Evolutionary conservation across 306 rosid species (phyloP), one percentile per base, ranked within the genome.

Genomic region (Prunus fruticosa): DNA sequence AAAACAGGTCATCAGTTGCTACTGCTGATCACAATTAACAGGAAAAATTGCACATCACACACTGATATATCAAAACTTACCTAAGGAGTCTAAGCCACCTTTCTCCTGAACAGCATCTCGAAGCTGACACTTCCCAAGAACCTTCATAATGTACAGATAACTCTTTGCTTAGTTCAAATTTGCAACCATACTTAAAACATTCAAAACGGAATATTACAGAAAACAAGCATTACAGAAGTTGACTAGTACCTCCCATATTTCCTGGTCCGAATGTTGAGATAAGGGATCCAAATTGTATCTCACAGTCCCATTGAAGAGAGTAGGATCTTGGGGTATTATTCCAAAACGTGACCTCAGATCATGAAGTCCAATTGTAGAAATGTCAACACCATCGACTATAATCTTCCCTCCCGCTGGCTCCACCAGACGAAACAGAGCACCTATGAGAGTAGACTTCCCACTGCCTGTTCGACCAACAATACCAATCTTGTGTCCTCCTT

Each of bases 391-490:
- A 74, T 89, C 96, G 1, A 93, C 90, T 27, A 83, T 14, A 38
- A 89, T 81, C 80, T 77, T 86, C 72, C 98, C 96, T 49, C 81
- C 88, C 0, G 88, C 69, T 11, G 98, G 94, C 66, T 93, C 94
- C 47, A 90, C 96, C 6, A 93, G 80, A 75, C 93, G 98, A 72
- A 90, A 90, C 7, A 93, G 76, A 67, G 96, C 90, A 54, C 93
- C 81, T 1, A 89, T 86, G 23, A 93, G 86, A 74, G 98, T 91
- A 32, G 97, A 86, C 74, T 91, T 93, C 32, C 98, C 98, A 74
- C 98, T 91, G 18, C 98, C 98, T 8, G 98, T 93, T 19, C 93
- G 82, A 6, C 98, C 96, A 51, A 93, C 97, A 45, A 93, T 88
- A 56, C 96, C 96, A 76, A 89, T 88, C 81, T 88, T 93, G 77